Evolutionary conservation across 225 moss, liverwort and hornwort genomes (phyloP), one percentile per base, ranked within the genome.

Genomic region (Pleurozium schreberi): DNA sequence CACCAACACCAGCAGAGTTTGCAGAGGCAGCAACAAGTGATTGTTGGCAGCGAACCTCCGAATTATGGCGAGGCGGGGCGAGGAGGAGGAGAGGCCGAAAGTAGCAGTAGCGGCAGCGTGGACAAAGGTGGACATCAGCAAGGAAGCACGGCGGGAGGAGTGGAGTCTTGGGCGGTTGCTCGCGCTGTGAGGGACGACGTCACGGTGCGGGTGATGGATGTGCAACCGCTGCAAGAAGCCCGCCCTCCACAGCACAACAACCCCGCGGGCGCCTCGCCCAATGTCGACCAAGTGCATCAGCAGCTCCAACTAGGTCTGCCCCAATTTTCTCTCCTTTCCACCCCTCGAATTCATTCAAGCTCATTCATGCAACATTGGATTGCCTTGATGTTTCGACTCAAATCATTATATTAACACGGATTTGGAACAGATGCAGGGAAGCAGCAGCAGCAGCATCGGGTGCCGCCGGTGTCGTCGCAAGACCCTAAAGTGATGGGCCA

Each of bases 361-460:
- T 84, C 36, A 75, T 53, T 36, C 18, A 49, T 68, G 27, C n/a
- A 67, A 11, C 30, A 50, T 88, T 71, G 49, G 58, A 42, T 34
- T 80, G 70, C 43, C 63, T 33, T 63, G n/a, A 36, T 75, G 75
- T 84, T 49, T 67, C 69, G 61, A 88, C 81, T 81, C n/a, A 20
- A 81, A 42, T 27, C 34, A 33, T 75, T 43, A 6, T 75, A 82
- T 52, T 73, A 61, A 81, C 40, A n/a, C 5, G 83, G 87, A 47
- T 60, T 83, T 83, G 74, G 43, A 83, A 64, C 83, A 92, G 95
- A 88, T 96, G 95, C 91, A 91, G 96, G 79, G 93, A 96, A 89
- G 95, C 96, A 60, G 96, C 96, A 11, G 95, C 96, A 47, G 67
- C 81, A 60, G 95, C 95, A 78, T 92, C 93, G 70, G 95, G 94